Evolutionary conservation across 2,329 filamentous ascomycete genomes (phyloP), one percentile per base, ranked within the genome.

Genomic region (Botryotinia globosa): DNA sequence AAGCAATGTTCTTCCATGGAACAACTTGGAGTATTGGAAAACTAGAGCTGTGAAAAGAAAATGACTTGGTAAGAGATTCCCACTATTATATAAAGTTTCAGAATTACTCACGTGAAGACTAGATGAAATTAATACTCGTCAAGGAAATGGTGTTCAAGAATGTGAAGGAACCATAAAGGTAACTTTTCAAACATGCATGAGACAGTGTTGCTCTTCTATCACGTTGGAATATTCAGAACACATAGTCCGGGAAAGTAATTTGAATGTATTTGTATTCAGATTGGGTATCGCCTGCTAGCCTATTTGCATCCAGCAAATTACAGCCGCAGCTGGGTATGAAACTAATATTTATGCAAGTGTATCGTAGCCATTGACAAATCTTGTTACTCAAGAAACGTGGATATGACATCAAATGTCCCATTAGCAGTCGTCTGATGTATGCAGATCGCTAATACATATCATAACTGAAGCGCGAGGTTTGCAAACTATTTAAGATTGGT

Each of bases 261-360:
- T 56, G 4, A 66, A 67, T 67, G 34, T n/a, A 62, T 67, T 56
- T 67, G 34, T 67, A 67, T 67, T 67, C 45, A 67, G 48, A 56
- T 56, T 67, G 65, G 65, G 65, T 67, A 67, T 67, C 65, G 48
- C 48, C 65, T 67, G 65, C 65, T 67, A 67, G 65, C 65, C 48
- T 56, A 32, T 67, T 56, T 67, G 65, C 65, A 10, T 29, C 54
- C 37, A 67, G 48, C 48, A 67, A 67, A 56, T n/a, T 42, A 42
- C 34, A 65, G 48, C 65, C 18, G 65, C 48, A 67, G 54, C 65
- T 67, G 65, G 54, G 32, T 66, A 66, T 66, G 45, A 66, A 54
- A 66, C 64, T 66, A 67, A 56, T 56, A 56, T 56, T 56, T 56
- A 29, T 67, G 65, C 65, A 39, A 67, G 48, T 67, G 25, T 67